phyloP scores from a whole-genome alignment of 2,329 filamentous ascomycete genomes.

The Colletotrichum higginsianum region DNA sequence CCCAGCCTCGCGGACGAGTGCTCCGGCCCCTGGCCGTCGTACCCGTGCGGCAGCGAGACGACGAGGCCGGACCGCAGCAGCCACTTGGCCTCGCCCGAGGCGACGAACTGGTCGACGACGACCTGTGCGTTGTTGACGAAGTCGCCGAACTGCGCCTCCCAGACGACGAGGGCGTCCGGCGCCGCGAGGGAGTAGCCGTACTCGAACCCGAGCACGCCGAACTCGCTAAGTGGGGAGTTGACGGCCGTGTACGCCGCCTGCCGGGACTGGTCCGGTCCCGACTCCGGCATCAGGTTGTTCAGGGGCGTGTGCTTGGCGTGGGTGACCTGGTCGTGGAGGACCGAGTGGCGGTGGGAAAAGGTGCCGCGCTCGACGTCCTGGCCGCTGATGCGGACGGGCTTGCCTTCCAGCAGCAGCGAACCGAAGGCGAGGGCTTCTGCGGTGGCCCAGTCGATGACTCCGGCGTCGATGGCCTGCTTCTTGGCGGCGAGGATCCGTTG shows the following conservation, averaged over 20 bases:
- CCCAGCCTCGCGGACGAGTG: constrained; percentile 98
- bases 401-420: constrained; percentile 88
- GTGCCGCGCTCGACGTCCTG: constrained; percentile 99
- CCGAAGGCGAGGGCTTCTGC: constrained; percentile 97
- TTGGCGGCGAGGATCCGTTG: constrained; percentile 94
- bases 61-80: constrained; percentile 97
- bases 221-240: constrained; percentile 87
- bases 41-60: constrained; percentile 96
- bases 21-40: constrained; percentile 97
- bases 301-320: constrained; percentile 94
- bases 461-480: constrained; percentile 91
- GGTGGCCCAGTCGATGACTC: constrained; percentile 97
- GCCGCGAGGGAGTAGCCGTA: constrained; percentile 98
- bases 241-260: constrained; percentile 96
- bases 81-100: constrained; percentile 98
- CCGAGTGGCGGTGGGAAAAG: constrained; percentile 97
- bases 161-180: constrained; percentile 96
- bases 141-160: constrained; percentile 99
- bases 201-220: constrained; percentile 89
- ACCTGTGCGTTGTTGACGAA: constrained; percentile 99
- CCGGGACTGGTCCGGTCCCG: constrained; percentile 51
- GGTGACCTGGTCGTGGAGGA: constrained; percentile 96
- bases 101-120: constrained; percentile 98
- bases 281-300: constrained; percentile 82
- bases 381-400: constrained; percentile 96